phyloP scores from a whole-genome alignment of 2,329 filamentous ascomycete genomes.

The Lachnellula arida region DNA sequence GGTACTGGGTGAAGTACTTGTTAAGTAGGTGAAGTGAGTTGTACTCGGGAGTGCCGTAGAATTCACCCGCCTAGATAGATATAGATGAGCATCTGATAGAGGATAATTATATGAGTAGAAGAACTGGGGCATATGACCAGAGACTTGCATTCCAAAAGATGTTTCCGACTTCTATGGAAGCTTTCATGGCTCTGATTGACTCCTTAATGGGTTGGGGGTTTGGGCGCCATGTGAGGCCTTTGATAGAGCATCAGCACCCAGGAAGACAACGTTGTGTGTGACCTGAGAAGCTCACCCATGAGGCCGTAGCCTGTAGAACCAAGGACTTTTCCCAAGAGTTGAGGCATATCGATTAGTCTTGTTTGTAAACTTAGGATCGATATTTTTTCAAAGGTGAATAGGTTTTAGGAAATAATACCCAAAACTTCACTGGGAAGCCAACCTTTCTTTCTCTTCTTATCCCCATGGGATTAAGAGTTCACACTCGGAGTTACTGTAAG shows the following conservation, averaged over 20 bases:
- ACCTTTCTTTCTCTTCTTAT: too few species aligned
- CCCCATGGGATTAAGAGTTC: too few species aligned
- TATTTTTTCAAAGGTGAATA: too few species aligned
- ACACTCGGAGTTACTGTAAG: too few species aligned
- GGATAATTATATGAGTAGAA: not conserved
- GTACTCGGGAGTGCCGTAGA: slow-evolving; percentile 56
- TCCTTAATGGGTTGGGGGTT: slow-evolving; percentile 39
- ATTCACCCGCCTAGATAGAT: slow-evolving; percentile 47
- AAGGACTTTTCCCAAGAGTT: slow-evolving; percentile 26
- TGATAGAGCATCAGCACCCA: not conserved
- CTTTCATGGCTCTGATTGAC: slow-evolving; percentile 51
- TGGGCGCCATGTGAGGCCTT: slow-evolving; percentile 33
- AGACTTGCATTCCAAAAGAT: slow-evolving; percentile 45
- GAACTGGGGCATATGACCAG: not conserved
- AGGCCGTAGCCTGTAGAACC: slow-evolving; percentile 27
- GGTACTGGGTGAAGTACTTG: slow-evolving; percentile 58
- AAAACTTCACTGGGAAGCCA: too few species aligned
- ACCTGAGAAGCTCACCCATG: slow-evolving; percentile 13
- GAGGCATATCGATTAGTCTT: slow-evolving; percentile 18
- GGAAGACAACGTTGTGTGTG: too few species aligned
- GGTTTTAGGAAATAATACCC: too few species aligned
- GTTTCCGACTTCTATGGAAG: slow-evolving; percentile 42
- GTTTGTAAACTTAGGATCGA: too few species aligned
- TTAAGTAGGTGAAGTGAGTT: slow-evolving; percentile 57
- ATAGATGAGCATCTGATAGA: not conserved